Percentiles rank a stretch among this genome's conserved stretches.
phyloP scores from a whole-genome alignment of 177 flowering plant species.

The Vitis hybrid region DNA sequence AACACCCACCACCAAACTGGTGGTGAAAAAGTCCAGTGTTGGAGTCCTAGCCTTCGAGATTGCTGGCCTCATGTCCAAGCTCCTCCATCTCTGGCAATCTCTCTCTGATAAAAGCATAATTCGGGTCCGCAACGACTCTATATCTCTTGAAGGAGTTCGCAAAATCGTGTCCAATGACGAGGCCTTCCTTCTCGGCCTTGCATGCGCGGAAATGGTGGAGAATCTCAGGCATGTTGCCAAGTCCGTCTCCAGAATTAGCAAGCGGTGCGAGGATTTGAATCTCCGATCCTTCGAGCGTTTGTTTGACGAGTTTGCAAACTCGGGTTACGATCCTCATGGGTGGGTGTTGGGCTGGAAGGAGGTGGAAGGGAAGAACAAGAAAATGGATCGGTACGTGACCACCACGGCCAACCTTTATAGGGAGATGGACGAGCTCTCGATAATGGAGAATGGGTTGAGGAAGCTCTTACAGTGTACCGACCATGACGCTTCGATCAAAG shows the following conservation, averaged over 20 bases:
- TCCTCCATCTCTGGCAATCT: slow-evolving; percentile 68
- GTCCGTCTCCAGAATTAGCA: slow-evolving; percentile 43
- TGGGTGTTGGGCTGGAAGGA: slow-evolving; percentile 61
- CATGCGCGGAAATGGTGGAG: slow-evolving; percentile 72
- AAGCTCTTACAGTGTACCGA: slow-evolving; percentile 29
- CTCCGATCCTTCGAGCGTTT: slow-evolving; percentile 42
- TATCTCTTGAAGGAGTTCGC: slow-evolving; percentile 68
- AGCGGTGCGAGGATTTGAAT: slow-evolving; percentile 36
- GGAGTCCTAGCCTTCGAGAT: slow-evolving; percentile 86
- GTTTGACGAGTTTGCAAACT: slow-evolving; percentile 55
- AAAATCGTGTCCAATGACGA: slow-evolving; percentile 88
- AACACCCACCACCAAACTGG: slow-evolving; percentile 8
- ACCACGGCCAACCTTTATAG: slow-evolving; percentile 45
- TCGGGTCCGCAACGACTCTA: slow-evolving; percentile 48
- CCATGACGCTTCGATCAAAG: slow-evolving; percentile 24
- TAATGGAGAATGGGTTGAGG: slow-evolving; percentile 43
- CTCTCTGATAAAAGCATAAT: slow-evolving; percentile 58
- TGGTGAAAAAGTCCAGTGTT: slow-evolving; percentile 37
- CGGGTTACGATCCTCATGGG: slow-evolving; percentile 45
- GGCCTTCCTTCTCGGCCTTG: slow-evolving; percentile 65
- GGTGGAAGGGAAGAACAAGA: slow-evolving; percentile 53
- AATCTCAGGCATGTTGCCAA: slow-evolving; percentile 40
- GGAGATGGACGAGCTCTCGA: slow-evolving; percentile 62
- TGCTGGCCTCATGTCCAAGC: slow-evolving; percentile 75
- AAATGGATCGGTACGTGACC: slow-evolving; percentile 52